Conservation (phyloP, 164 flowering plant species). For the Piper betle region DNA sequence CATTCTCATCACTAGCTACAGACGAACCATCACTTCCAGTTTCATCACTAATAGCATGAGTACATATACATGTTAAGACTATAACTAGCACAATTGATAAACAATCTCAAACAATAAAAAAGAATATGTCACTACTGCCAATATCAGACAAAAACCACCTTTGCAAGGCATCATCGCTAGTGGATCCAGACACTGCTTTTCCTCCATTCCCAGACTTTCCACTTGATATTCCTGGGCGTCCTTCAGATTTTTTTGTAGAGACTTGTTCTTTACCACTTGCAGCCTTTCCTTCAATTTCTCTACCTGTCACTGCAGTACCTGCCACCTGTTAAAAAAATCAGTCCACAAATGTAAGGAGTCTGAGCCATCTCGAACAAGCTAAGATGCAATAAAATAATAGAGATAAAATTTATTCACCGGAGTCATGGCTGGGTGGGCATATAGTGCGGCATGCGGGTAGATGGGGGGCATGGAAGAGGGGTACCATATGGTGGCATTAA, state of each 20-base stretch:
- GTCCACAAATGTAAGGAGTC: neutral
- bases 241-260: conserved; percentile 51
- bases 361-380: neutral
- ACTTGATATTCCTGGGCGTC: conserved; percentile 34
- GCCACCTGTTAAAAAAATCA: conserved; percentile 26
- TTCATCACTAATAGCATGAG: conserved; percentile 43
- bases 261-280: conserved; percentile 36
- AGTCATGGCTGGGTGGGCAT: conserved; percentile 69
- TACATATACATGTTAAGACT: neutral
- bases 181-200: conserved; percentile 69
- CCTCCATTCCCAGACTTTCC: conserved; percentile 54
- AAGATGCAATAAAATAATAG: neutral
- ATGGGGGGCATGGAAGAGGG: conserved; percentile 80
- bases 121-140: neutral
- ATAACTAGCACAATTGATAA: no score
- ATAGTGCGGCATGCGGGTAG: conserved; percentile 74
- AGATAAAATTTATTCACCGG: conserved; percentile 27
- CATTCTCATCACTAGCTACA: conserved; percentile 61
- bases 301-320: conserved; percentile 20
- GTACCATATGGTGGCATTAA: conserved; percentile 51
- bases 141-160: conserved; percentile 30
- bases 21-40: conserved; percentile 77
- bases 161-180: conserved; percentile 73
- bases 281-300: conserved; percentile 45
- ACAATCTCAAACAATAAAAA: neutral